Base-by-base conservation (phyloP, 208 protist species). In the Wallacemonas sp. region DNA sequence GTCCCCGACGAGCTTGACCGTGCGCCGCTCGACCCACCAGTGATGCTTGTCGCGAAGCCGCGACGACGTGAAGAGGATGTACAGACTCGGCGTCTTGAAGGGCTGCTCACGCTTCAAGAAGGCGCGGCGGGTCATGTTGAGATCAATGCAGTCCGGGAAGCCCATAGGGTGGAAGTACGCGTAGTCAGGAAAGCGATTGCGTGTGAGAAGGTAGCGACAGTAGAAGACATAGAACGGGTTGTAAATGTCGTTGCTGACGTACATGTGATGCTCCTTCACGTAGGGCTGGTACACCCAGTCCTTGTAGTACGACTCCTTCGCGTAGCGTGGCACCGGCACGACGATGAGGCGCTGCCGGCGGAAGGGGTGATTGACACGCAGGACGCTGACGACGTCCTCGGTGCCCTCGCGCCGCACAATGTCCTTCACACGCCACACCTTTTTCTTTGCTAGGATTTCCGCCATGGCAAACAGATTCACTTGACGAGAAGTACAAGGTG, bases 231-330 rank as follows among this genome's bases (percentile, higher is more conserved):
- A 87, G 48, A 88, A 90, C 0, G 85, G 84, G 60, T 83, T 85
- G 73, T 90, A 91, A 41, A 94, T 88, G 55, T 94, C 88, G 37
- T 94, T 94, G 69, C 85, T 90, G 29, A 91, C 81, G 54, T 86
- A 94, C 76, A 94, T 75, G 32, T 73, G 63, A 61, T 94, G 88
- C 62, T 94, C 80, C 76, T 94, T 91, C 37, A 87, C 88, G 54
- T 94, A 94, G 29, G 88, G 88, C 54, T 94, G 88, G 64, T 94
- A 94, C 12, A 94, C 80, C 85, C 88, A 94, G 38, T 91, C 85
- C 29, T 75, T 78, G 69, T 90, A 81, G 66, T 82, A 94, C 29
- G 69, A 63, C 62, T 94, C 85, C 62, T 70, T 74, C 8, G 88
- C 84, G 59, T 84, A 91, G 37, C 82, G 75, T 6, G 82, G 84